phyloP scores from a whole-genome alignment of 2,329 filamentous ascomycete species.

The Hypoxylon sp. region DNA sequence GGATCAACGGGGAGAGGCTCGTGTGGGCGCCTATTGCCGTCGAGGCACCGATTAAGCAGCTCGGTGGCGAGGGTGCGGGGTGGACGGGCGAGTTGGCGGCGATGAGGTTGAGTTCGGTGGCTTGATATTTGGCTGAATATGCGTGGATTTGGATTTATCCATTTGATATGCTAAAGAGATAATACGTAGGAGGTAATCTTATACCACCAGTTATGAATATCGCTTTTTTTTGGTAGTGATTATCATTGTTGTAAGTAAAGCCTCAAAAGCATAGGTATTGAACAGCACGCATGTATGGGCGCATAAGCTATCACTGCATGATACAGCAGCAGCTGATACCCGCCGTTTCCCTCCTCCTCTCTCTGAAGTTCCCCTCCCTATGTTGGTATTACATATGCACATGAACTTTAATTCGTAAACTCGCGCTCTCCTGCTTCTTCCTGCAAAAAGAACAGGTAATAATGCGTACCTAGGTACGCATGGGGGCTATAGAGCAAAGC shows the following conservation, averaged over 20 bases:
- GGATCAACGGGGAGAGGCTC: constrained; percentile 55
- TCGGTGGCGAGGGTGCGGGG: constrained; percentile 52
- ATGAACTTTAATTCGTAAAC: constrained; percentile 14
- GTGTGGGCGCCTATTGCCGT: constrained; percentile 59
- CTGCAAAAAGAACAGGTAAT: constrained; percentile 6
- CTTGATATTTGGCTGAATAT: constrained; percentile 25
- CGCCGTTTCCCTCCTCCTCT: constrained; percentile 14
- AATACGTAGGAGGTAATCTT: background rate
- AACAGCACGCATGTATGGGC: constrained; percentile 15
- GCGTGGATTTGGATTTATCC: background rate
- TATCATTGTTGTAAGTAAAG: background rate
- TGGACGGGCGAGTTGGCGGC: constrained; percentile 51
- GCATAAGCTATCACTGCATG: constrained; percentile 8
- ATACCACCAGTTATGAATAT: background rate
- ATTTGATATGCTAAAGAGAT: background rate
- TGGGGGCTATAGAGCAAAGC: constrained; percentile 12
- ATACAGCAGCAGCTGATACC: constrained; percentile 19
- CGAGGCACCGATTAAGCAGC: constrained; percentile 57
- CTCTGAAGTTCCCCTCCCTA: constrained; percentile 5
- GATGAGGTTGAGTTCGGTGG: constrained; percentile 48
- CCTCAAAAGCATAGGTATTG: constrained; percentile 29
- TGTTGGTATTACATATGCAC: constrained; percentile 28
- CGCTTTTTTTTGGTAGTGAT: background rate
- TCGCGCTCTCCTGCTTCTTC: background rate
- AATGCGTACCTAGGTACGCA: no score